Base-by-base conservation (phyloP, 1,284 basidiomycete species). In the Melampsora larici-populina region DNA sequence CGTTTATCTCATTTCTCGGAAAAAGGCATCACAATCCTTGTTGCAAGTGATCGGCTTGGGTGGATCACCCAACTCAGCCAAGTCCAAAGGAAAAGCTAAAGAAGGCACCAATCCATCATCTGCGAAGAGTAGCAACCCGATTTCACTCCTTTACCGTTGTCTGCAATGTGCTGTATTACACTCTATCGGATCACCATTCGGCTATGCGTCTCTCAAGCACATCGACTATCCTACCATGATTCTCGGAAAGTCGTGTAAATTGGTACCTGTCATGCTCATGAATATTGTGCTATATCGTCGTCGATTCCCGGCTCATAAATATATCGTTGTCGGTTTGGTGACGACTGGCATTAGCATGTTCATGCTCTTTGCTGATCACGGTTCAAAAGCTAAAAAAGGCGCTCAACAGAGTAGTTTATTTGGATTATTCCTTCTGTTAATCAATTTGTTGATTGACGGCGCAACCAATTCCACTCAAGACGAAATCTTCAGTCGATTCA, bases 141-240 rank as follows among this genome's bases (percentile, higher is more conserved):
- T 78, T 26, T 85, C 86, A 0, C 87, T 95, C 24, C 87, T 94
- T 70, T 84, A 89, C 24, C 85, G 87, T 49, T 92, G 92, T 84
- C 87, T 92, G 78, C 93, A 93, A 84, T 92, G 92, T 84, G 88
- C 95, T 7, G 83, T 92, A 17, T 91, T 95, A 83, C 94, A 97
- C 81, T 95, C 94, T 31, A 87, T 90, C 29, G 95, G 94, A 0
- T 92, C 94, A 17, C 95, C 94, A 9, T 95, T 99, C 82, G 94
- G 95, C 70, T 97, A 98, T 85, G 91, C 94, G 40, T 90, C 94
- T 6, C 89, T 99, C 63, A 89, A 92, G 60, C 94, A 97, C 86
- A 96, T 99, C 83, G 94, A 93, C 24, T 99, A 98, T 86, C 97
- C 97, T 36, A 94, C 96, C 21, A 94, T 98, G 90, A 95, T 98